Conservation (phyloP, 108 stramenopile species). For the Discostella stelligeroides region DNA sequence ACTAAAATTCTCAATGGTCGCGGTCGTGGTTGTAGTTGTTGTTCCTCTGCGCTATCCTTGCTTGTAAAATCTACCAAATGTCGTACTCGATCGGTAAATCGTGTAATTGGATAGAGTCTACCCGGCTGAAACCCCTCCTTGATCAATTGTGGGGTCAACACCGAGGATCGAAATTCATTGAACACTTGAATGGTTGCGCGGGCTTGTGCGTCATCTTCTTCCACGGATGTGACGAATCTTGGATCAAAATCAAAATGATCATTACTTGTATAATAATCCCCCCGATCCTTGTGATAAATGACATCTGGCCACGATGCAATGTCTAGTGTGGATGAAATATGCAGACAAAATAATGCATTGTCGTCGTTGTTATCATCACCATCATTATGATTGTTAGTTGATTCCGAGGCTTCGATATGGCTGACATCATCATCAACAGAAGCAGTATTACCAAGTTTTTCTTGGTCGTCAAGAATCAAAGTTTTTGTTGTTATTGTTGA, state of each 20-base stretch:
- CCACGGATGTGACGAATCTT: not conserved
- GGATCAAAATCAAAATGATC: not conserved
- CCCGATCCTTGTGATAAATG: constrained; percentile 13
- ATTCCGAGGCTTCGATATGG: too few relatives aligned
- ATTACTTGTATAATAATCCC: not conserved
- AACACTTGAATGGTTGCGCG: constrained; percentile 24
- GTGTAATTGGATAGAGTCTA: constrained; percentile 2
- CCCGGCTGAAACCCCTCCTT: constrained; percentile 15
- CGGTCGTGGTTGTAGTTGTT: too few relatives aligned
- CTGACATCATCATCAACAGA: too few relatives aligned
- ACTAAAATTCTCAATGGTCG: constrained; percentile 16
- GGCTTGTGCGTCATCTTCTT: constrained; percentile 17
- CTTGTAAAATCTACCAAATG: not conserved
- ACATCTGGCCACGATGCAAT: constrained; percentile 6
- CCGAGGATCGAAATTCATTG: constrained; percentile 15
- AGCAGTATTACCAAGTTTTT: too few relatives aligned
- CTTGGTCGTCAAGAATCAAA: too few relatives aligned
- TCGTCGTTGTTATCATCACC: not conserved
- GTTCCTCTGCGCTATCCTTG: not conserved
- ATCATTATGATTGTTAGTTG: not conserved
- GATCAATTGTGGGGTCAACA: constrained; percentile 21
- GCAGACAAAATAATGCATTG: not conserved
- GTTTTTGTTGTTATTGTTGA: too few relatives aligned
- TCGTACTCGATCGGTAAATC: constrained; percentile 12
- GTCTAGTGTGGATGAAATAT: not conserved